Evolutionary conservation across 768 basidiomycete genomes (phyloP), one percentile per base, ranked within the genome.

Genomic region (Filobasidium wieringae): DNA sequence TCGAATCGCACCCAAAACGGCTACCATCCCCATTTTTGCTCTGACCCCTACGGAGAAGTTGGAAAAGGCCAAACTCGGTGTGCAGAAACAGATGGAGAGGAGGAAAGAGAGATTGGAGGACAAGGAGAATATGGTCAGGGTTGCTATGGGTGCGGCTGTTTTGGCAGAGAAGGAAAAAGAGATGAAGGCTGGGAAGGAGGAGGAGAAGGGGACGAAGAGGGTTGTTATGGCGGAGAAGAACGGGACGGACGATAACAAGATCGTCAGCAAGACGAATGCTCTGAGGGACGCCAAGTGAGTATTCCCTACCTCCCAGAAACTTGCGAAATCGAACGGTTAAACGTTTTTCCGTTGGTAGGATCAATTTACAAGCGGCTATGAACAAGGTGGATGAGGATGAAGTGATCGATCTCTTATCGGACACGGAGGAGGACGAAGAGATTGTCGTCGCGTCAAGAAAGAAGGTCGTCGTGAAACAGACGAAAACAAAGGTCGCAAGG

Each of bases 221-320:
- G 80, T 84, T 1, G 85, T 88, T 57, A 81, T 82, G 53, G 78
- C 81, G 41, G 86, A 87, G 0, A 83, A 81, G 69, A 79, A 81
- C 71, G 85, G 88, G 86, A 52, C 53, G 78, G 19, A 37, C 12
- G 36, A 37, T 11, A 37, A 37, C 11, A 37, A 37, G 36, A 37
- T 19, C 36, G n/a, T n/a, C n/a, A n/a, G n/a, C n/a, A n/a, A n/a
- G n/a, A n/a, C n/a, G n/a, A n/a, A n/a, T n/a, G n/a, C n/a, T n/a
- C n/a, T n/a, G n/a, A n/a, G n/a, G n/a, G n/a, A n/a, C n/a, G n/a
- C n/a, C n/a, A n/a, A n/a, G n/a, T n/a, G n/a, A n/a, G n/a, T n/a
- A n/a, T n/a, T n/a, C n/a, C n/a, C n/a, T n/a, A n/a, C n/a, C n/a
- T n/a, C n/a, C n/a, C n/a, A n/a, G n/a, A n/a, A n/a, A n/a, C n/a